Evolutionary conservation across 2,329 filamentous ascomycete species (phyloP).

Genomic region (Fusarium illudens): DNA sequence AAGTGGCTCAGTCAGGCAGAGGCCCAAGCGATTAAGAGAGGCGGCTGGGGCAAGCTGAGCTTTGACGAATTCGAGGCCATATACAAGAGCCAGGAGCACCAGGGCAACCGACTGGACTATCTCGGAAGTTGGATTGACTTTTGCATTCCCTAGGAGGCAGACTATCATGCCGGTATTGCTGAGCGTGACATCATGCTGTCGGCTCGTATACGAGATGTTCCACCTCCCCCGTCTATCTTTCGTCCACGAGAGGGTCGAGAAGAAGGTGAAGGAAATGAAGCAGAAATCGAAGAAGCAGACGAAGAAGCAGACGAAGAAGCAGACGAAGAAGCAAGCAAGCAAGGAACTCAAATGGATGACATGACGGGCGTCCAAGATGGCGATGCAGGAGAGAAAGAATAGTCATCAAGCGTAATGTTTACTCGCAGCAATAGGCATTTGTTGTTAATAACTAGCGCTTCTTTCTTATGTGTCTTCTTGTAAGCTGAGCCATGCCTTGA

Average conservation of each 20-base stretch:
- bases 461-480: neutral
- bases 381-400: neutral
- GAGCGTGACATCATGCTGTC: neutral
- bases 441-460: neutral
- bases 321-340: neutral
- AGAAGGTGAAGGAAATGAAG: neutral
- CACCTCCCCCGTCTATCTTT: neutral
- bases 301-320: neutral
- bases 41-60: constrained; percentile 81
- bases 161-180: neutral
- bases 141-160: constrained; percentile 64
- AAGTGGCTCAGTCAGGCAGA: constrained; percentile 71
- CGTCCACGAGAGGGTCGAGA: too few species aligned
- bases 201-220: too few species aligned
- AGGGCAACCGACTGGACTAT: constrained; percentile 75
- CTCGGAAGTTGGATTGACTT: constrained; percentile 92
- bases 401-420: constrained; percentile 8
- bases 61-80: constrained; percentile 82
- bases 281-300: neutral
- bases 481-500: neutral
- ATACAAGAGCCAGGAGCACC: constrained; percentile 72
- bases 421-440: neutral
- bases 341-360: neutral
- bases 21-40: constrained; percentile 71
- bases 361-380: neutral